Percentiles rank a stretch among this genome's conserved stretches.
Evolutionary conservation across 345 rosid species (phyloP).

Genomic region (Camelina laxa): DNA sequence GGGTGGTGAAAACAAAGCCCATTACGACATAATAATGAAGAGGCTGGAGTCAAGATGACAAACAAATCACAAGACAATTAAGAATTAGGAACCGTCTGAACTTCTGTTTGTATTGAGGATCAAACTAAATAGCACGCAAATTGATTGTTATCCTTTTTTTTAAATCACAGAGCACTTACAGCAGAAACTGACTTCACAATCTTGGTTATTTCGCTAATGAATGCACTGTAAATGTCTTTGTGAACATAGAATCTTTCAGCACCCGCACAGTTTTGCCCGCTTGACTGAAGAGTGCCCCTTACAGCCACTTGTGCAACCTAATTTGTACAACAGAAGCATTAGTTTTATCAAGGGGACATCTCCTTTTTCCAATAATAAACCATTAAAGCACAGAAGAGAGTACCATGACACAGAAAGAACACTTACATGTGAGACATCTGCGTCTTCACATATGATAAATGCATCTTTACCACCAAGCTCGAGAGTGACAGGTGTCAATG

Average conservation of each 20-base stretch:
- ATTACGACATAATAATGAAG: constrained; percentile 2
- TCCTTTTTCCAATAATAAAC: constrained; percentile 18
- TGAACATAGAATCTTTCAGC: constrained; percentile 99
- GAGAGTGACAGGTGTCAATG: constrained; percentile 83
- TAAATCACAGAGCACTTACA: constrained; percentile 56
- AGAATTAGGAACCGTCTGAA: background rate
- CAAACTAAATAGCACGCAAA: background rate
- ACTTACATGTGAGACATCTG: constrained; percentile 78
- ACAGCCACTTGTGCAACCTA: constrained; percentile 98
- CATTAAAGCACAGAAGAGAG: constrained; percentile 11
- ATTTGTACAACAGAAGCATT: constrained; percentile 29
- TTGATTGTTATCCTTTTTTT: background rate
- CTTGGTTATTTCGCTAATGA: constrained; percentile 73
- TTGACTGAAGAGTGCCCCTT: constrained; percentile 88
- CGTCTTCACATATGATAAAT: constrained; percentile 91
- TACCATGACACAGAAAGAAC: constrained; percentile 10
- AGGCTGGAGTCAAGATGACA: constrained; percentile 16
- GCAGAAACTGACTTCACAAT: constrained; percentile 90
- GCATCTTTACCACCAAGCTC: constrained; percentile 99
- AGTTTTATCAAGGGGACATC: constrained; percentile 21
- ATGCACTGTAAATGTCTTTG: constrained; percentile 73
- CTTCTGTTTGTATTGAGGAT: constrained; percentile 10
- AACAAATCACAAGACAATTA: constrained; percentile 1
- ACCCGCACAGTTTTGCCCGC: constrained; percentile 99
- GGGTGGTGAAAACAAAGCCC: constrained; percentile 9